These are phyloP conservation scores for Carex myosuroides DNA, from an alignment of 176 grass and related monocot genomes.

Conservation along the genomic window DNA sequence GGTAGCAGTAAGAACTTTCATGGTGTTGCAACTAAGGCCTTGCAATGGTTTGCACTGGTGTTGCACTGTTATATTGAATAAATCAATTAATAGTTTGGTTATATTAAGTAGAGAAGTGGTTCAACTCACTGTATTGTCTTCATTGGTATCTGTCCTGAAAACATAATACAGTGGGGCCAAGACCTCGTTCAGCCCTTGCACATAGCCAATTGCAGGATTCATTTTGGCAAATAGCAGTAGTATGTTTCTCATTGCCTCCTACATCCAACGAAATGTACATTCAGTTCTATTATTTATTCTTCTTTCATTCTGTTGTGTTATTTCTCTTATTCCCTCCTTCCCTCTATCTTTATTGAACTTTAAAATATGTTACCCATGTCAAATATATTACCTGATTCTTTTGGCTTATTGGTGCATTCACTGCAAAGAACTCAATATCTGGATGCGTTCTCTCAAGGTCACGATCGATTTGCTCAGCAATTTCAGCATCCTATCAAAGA, in stretches of 20 bases:
- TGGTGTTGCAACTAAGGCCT: too few species aligned
- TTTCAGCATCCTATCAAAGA: constrained; percentile 65
- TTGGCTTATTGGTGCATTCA: constrained; percentile 30
- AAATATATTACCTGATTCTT: constrained; percentile 45
- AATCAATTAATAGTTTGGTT: background rate
- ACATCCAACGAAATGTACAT: constrained; percentile 21
- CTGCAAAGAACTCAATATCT: constrained; percentile 70
- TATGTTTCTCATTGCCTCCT: constrained; percentile 86
- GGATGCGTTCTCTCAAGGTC: constrained; percentile 90
- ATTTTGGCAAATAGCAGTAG: constrained; percentile 91
- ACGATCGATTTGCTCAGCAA: constrained; percentile 84
- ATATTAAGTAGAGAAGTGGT: background rate
- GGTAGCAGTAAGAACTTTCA: too few species aligned
- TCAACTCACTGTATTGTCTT: constrained; percentile 51
- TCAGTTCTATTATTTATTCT: background rate
- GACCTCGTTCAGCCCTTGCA: constrained; percentile 99
- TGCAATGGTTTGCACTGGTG: too few species aligned
- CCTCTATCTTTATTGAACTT: background rate
- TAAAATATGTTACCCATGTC: background rate
- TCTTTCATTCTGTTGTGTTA: background rate
- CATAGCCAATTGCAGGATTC: constrained; percentile 79
- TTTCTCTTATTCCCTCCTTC: background rate
- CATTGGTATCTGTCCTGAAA: constrained; percentile 48
- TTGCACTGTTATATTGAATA: background rate
- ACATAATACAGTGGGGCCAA: constrained; percentile 85